Evolutionary conservation across 1,284 basidiomycete species (phyloP), one percentile per base, ranked within the genome.

Genomic region (Hemileia vastatrix): DNA sequence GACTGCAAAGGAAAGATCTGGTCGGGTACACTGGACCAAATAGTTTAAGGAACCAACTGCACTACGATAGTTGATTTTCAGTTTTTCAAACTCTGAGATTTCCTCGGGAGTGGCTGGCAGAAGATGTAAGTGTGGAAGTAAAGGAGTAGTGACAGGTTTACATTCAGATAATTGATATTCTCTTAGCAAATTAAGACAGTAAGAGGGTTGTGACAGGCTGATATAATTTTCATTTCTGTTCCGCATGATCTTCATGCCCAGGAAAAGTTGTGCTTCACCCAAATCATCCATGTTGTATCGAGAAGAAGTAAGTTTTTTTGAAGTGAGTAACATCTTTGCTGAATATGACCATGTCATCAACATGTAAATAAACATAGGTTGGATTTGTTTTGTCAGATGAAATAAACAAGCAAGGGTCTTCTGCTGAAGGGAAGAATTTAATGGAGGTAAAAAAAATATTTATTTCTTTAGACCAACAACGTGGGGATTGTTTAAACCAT

Each of bases 1-100:
- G 13, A 56, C 54, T 13, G 54, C 40, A 40, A 44, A 21, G 3
- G 43, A 56, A 19, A 56, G 40, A 19, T 56, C 43, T 2, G 54
- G 54, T 27, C 54, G 4, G 9, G 54, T 56, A 3, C 23, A 19
- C 13, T 13, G 11, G 21, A 27, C 40, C n/a, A 54, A 13, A 18
- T 54, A 54, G 52, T 54, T 54, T 21, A 54, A 19, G 2, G 27
- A 33, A 11, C 52, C 52, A 21, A 54, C 24, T 2, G 36, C 31
- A 11, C 31, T 18, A 1, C 52, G 3, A 19, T 40, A 54, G 19
- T 40, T 54, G 32, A 9, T 18, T 18, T 36, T 36, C 4, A 5
- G 2, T 3, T 54, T 40, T 4, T 36, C 4, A 19, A 54, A 18
- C 13, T 13, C 52, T 4, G 15, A 2, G 2, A n/a, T 3, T 19